Base-by-base conservation (phyloP, 1,139 yeast genomes). In the Debaryomyces udenii region DNA sequence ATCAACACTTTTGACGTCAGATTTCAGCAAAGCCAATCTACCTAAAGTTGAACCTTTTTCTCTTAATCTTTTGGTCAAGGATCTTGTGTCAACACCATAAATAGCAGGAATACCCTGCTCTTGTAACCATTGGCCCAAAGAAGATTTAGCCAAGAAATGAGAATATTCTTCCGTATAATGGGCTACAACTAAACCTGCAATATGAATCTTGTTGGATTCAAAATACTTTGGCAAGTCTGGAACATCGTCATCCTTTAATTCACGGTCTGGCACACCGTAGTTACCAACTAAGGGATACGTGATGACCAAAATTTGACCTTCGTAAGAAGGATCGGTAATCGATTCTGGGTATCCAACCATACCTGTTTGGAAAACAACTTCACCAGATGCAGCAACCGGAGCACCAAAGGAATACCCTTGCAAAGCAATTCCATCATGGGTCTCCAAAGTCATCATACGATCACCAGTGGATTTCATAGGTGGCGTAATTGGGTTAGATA, bases 301-400 rank as follows among this genome's bases (percentile, higher is more conserved):
- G 66, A 94, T 86, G 48, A 93, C 98, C 64, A 94, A 80, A 59
- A 94, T 91, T 72, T 94, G 99, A 51, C 99, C 99, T 62, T 88
- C 94, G 66, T 94, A 94, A 38, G 99, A 93, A 49, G 99, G 99
- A 70, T 94, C 99, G 39, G 99, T 91, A 64, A 94, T 81, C 46
- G 98, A 85, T 69, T 94, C 99, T 35, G 99, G 99, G 66, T 94
- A 94, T 51, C 99, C 99, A 55, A 93, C 99, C 99, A 94, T 94
- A 75, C 99, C 99, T 50, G 99, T 94, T 71, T 93, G 99, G 81
- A 94, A 94, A 50, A 94, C 99, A 61, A 93, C 81, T 74, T 94
- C 99, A 77, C 99, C 99, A 46, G 99, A 96, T 44, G 84, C 82
- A 27, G 93, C 70, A 47, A 76, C 81, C 49, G 85, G 85, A 44